These are phyloP conservation scores for Fraxinus quadrangulata DNA, from an alignment of 257 asterid genomes.

Conservation along the genomic window DNA sequence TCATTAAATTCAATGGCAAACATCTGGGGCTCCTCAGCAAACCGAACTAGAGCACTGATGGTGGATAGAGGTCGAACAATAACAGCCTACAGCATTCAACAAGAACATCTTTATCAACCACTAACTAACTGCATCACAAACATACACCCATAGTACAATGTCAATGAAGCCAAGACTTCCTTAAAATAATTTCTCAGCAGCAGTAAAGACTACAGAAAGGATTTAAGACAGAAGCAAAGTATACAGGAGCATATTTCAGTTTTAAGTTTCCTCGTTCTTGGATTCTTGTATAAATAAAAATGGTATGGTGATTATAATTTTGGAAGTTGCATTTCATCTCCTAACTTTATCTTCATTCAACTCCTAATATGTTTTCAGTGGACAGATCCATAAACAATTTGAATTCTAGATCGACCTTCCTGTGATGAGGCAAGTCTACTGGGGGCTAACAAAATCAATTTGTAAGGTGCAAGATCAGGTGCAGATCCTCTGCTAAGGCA, in stretches of 20 bases:
- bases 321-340: not conserved
- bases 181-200: constrained; percentile 21
- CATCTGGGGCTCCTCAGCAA: constrained; percentile 99
- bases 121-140: constrained; percentile 21
- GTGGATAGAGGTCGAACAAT: constrained; percentile 88
- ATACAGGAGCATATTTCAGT: not conserved
- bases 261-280: not conserved
- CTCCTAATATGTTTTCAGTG: not conserved
- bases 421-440: constrained; percentile 20
- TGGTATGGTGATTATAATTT: not conserved
- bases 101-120: constrained; percentile 22
- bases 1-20: constrained; percentile 95
- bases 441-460: constrained; percentile 18
- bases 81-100: constrained; percentile 74
- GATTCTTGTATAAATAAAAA: not conserved
- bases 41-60: constrained; percentile 94
- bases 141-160: constrained; percentile 24
- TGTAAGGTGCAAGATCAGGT: constrained; percentile 16
- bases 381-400: constrained; percentile 16
- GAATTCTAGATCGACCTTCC: constrained; percentile 8
- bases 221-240: constrained; percentile 11
- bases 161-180: constrained; percentile 16
- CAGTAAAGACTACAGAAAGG: not conserved
- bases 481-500: constrained; percentile 9
- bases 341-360: not conserved